Percentiles rank a stretch among this genome's conserved stretches.
These are phyloP conservation scores for Nannizzia gypsea DNA, from an alignment of 2,329 filamentous ascomycete genomes.

Conservation along the genomic window DNA sequence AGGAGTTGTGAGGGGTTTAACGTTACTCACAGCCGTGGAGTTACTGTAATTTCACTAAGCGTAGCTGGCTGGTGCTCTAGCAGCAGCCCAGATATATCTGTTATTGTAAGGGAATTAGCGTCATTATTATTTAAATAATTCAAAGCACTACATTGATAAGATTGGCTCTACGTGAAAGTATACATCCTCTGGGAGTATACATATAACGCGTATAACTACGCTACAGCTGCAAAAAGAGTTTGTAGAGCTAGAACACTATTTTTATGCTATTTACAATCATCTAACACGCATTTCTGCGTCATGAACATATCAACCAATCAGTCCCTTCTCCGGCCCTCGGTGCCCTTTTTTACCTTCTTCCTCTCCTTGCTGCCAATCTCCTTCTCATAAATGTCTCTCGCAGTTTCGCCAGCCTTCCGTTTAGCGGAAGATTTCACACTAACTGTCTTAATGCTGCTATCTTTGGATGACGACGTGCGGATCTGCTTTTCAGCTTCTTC, in stretches of 20 bases:
- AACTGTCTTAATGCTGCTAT: conserved; percentile 45
- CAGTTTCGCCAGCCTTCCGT: conserved; percentile 55
- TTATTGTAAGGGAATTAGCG: neutral
- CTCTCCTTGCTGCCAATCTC: conserved; percentile 33
- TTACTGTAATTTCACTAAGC: neutral
- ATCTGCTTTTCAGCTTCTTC: conserved; percentile 64
- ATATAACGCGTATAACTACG: too few species aligned
- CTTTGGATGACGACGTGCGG: conserved; percentile 38
- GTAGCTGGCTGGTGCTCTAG: neutral
- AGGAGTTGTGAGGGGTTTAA: conserved; percentile 25
- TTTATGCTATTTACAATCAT: conserved; percentile 2
- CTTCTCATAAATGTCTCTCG: conserved; percentile 38
- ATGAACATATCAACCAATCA: conserved; percentile 6
- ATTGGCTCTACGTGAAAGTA: neutral
- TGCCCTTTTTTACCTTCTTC: conserved; percentile 36
- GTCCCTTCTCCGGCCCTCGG: conserved; percentile 28
- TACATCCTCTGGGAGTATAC: too few species aligned
- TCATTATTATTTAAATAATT: neutral
- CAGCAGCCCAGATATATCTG: neutral
- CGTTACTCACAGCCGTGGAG: neutral
- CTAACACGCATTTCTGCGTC: neutral
- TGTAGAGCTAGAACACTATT: neutral
- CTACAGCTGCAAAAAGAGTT: neutral
- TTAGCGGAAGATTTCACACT: conserved; percentile 68
- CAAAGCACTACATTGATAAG: neutral